Evolutionary conservation across 2,329 filamentous ascomycete species (phyloP).

Genomic region (Colletotrichum eleusines): DNA sequence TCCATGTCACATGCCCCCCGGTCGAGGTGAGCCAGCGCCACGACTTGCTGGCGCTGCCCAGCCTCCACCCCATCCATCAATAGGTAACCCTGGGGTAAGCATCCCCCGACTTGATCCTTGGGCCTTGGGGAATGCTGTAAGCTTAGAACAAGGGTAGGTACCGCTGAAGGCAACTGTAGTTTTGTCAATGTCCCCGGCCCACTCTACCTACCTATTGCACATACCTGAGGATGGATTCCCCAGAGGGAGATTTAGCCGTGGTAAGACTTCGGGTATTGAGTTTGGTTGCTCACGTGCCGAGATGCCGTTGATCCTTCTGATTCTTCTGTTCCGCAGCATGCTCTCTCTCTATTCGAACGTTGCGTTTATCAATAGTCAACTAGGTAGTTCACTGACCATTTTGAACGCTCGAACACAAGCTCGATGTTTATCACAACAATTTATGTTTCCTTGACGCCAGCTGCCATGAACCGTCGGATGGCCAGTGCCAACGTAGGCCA

Average conservation of each 20-base stretch:
- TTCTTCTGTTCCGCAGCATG: not conserved
- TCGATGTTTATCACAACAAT: not conserved
- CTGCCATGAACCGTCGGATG: not conserved
- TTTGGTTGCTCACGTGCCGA: not conserved
- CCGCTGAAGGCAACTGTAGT: too few species aligned
- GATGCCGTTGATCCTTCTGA: not conserved
- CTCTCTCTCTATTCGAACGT: not conserved
- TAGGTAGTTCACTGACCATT: too few species aligned
- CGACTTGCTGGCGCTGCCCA: not conserved
- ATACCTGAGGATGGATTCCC: too few species aligned
- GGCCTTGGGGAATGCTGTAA: not conserved
- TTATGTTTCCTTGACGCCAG: not conserved
- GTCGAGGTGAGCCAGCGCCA: slow-evolving; percentile 1
- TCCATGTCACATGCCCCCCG: slow-evolving; percentile 36
- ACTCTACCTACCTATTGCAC: too few species aligned
- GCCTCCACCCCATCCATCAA: not conserved
- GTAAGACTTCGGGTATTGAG: slow-evolving; percentile 11
- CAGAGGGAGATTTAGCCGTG: slow-evolving; percentile 10
- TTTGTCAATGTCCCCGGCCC: too few species aligned
- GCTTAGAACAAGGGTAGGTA: not conserved
- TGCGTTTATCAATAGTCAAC: too few species aligned
- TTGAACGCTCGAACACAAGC: too few species aligned
- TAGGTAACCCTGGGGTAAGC: not conserved
- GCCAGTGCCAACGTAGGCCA: not conserved
- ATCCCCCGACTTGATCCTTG: too few species aligned